Percentiles rank a stretch among this genome's conserved stretches.
These are phyloP conservation scores for Apiotrichum mycotoxinovorans DNA, from an alignment of 1,284 basidiomycete species.

Conservation along the genomic window DNA sequence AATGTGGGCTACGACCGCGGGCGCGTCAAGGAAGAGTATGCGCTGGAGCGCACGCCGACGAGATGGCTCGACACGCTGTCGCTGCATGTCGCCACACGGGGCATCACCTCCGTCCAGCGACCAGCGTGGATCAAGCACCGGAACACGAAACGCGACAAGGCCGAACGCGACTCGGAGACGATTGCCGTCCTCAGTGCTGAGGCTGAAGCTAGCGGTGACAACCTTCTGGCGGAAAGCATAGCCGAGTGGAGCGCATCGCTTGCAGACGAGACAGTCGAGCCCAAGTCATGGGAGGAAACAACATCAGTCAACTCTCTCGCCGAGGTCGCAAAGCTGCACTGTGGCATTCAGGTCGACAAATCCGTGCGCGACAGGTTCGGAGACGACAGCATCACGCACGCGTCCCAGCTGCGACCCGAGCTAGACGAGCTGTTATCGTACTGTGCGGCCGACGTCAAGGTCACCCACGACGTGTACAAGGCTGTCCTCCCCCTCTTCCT, in stretches of 20 bases:
- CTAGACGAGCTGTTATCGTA: slow-evolving; percentile 79
- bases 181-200: slow-evolving; percentile 50
- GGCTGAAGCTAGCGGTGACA: slow-evolving; percentile 55
- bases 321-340: slow-evolving; percentile 88
- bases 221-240: slow-evolving; percentile 37
- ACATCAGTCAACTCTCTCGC: slow-evolving; percentile 88
- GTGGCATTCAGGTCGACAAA: slow-evolving; percentile 77
- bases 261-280: slow-evolving; percentile 27
- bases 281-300: slow-evolving; percentile 74
- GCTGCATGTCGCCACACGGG: slow-evolving; percentile 88
- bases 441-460: slow-evolving; percentile 78
- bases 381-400: slow-evolving; percentile 42
- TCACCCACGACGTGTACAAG: slow-evolving; percentile 78
- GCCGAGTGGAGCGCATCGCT: slow-evolving; percentile 40
- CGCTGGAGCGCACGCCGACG: slow-evolving; percentile 63
- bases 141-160: slow-evolving; percentile 52
- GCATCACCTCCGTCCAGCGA: slow-evolving; percentile 91
- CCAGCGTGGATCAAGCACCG: slow-evolving; percentile 84
- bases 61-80: slow-evolving; percentile 95
- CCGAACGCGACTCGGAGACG: slow-evolving; percentile 33
- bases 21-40: slow-evolving; percentile 81
- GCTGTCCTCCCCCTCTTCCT: slow-evolving; percentile 83
- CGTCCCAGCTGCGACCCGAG: slow-evolving; percentile 61
- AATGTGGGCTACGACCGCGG: slow-evolving; percentile 93
- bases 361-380: slow-evolving; percentile 71